Evolutionary conservation across 805 yeast genomes (phyloP).

Genomic region (Suhomyces xylopsoci): DNA sequence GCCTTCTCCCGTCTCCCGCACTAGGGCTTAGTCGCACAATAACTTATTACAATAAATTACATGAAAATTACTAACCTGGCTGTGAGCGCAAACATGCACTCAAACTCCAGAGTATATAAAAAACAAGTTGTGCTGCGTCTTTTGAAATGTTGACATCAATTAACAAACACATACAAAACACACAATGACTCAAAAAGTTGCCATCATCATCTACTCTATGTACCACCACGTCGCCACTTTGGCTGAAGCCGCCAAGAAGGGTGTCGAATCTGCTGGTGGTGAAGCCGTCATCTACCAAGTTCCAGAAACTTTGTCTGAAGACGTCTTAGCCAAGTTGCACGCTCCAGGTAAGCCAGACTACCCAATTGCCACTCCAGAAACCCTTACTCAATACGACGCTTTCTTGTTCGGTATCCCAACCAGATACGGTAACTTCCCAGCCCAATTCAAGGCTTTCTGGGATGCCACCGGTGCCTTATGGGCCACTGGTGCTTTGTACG

Average conservation of each 20-base stretch:
- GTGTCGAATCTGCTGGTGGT: slow-evolving; percentile 66
- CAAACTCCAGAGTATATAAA: neutral
- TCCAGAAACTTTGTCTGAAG: slow-evolving; percentile 67
- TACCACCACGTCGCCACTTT: slow-evolving; percentile 72
- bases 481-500: slow-evolving; percentile 69
- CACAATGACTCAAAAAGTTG: slow-evolving; percentile 33
- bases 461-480: slow-evolving; percentile 78
- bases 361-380: slow-evolving; percentile 62
- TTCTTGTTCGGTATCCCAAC: slow-evolving; percentile 84
- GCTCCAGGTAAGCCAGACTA: slow-evolving; percentile 51
- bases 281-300: slow-evolving; percentile 71
- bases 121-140: neutral
- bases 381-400: slow-evolving; percentile 68
- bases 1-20: neutral
- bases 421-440: slow-evolving; percentile 77
- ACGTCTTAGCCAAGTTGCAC: slow-evolving; percentile 52
- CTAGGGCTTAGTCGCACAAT: neutral
- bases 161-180: neutral
- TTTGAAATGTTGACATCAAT: neutral
- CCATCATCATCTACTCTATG: slow-evolving; percentile 59
- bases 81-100: neutral
- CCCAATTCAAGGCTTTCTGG: slow-evolving; percentile 74
- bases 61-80: neutral
- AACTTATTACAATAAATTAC: neutral
- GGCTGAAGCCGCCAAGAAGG: slow-evolving; percentile 66